Evolutionary conservation across 768 basidiomycete species (phyloP), one percentile per base, ranked within the genome.

Genomic region (Collybiopsis confluens): DNA sequence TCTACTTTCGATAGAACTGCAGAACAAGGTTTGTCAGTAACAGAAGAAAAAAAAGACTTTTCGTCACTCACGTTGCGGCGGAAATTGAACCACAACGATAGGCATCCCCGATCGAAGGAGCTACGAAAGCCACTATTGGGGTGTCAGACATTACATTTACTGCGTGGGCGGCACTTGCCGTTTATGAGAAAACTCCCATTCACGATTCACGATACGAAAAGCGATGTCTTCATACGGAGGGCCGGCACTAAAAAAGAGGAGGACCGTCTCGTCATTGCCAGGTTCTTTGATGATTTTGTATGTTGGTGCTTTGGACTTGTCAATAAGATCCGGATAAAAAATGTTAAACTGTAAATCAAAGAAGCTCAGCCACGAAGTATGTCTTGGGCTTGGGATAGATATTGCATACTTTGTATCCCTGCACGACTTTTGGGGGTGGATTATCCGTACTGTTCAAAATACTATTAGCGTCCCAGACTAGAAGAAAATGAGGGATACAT

Each of bases 201-300:
- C 94, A 51, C 92, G 81, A 62, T 97, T 92, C 55, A 99, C 96
- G 56, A 99, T 96, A 56, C 92, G 81, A 76, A 99, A 99, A 7
- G 97, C 97, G 57, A 98, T 95, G 60, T 98, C 97, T 70, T 99
- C 96, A 65, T 99, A 99, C 0, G 96, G 96, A 48, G 96, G 95
- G 7, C 97, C 97, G 27, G 97, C 92, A 59, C 84, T 92, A 73
- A 99, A 99, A 62, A 94, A 85, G 27, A 99, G 71, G 20, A 97
- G 76, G 11, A 92, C 90, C 1, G 96, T 98, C 52, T 99, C 97
- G 56, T 94, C 92, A 65, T 98, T 97, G 5, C 92, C 94, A 4
- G 86, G 83, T 64, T 97, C 92, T 64, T 92, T 91, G 68, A 97
- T 81, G 56, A 98, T 91, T 68, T 91, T 92, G 74, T 98, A 99